These are phyloP conservation scores for Ophiosphaerella korrae DNA, from an alignment of 2,329 filamentous ascomycete species.

Conservation along the genomic window DNA sequence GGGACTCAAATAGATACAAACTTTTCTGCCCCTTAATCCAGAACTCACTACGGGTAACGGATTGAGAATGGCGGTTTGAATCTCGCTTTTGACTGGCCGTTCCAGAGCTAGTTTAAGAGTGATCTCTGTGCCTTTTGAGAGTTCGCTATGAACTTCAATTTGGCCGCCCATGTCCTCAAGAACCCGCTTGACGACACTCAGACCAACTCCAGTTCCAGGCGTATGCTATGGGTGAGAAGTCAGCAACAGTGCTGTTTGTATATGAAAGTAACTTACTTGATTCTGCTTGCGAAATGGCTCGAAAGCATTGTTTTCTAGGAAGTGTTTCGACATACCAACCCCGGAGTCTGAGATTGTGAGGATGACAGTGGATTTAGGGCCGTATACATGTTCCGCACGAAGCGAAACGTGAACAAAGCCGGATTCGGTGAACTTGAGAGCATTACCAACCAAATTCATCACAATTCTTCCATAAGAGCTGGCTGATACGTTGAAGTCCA, in stretches of 20 bases:
- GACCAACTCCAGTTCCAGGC: constrained; percentile 26
- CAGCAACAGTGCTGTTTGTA: too few species aligned
- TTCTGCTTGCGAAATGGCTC: constrained; percentile 39
- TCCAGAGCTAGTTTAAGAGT: constrained; percentile 7
- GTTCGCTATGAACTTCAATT: constrained; percentile 20
- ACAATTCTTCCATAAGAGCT: constrained; percentile 35
- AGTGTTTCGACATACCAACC: constrained; percentile 31
- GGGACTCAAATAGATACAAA: constrained; percentile 20
- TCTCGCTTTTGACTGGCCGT: background rate
- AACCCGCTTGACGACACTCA: constrained; percentile 28
- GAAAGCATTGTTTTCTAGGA: constrained; percentile 28
- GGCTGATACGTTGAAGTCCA: constrained; percentile 46
- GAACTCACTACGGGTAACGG: constrained; percentile 6
- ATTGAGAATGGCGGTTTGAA: background rate
- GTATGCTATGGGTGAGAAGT: constrained; percentile 6
- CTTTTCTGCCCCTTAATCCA: constrained; percentile 14
- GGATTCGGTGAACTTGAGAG: constrained; percentile 36
- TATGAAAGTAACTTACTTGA: constrained; percentile 1
- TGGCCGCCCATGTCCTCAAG: constrained; percentile 23
- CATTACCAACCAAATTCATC: constrained; percentile 39
- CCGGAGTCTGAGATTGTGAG: constrained; percentile 42
- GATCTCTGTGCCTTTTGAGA: constrained; percentile 8
- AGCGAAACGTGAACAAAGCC: constrained; percentile 31
- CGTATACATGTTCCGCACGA: constrained; percentile 1
- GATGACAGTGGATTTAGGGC: constrained; percentile 8